A percentile compares a stretch with the other conserved stretches of the same genome.
These are phyloP conservation scores for Cardamine resedifolia DNA, from an alignment of 345 rosid genomes.

Conservation along the genomic window DNA sequence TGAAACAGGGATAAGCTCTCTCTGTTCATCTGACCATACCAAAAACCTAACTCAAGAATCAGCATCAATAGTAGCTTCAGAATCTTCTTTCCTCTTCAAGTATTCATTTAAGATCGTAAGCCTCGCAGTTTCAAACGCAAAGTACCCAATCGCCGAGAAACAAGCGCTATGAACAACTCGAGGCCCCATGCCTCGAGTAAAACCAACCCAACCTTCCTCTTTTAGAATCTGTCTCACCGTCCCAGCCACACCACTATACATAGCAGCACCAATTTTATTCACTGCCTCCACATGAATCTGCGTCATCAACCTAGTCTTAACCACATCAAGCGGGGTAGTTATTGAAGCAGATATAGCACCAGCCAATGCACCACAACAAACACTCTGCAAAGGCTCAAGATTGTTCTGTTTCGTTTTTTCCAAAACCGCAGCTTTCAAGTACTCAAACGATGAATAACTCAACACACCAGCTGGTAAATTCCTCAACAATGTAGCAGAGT, in stretches of 20 bases:
- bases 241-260: slow-evolving; percentile 59
- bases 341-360: slow-evolving; percentile 92
- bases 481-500: slow-evolving; percentile 82
- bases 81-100: slow-evolving; percentile 60
- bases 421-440: slow-evolving; percentile 79
- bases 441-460: slow-evolving; percentile 90
- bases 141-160: slow-evolving; percentile 84
- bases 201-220: slow-evolving; percentile 94
- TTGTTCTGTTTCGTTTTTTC: slow-evolving; percentile 51
- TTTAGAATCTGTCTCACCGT: slow-evolving; percentile 74
- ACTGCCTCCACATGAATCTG: slow-evolving; percentile 54
- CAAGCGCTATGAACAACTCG: slow-evolving; percentile 92
- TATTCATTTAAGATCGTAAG: slow-evolving; percentile 67
- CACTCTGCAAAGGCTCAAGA: slow-evolving; percentile 85
- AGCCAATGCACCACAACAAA: slow-evolving; percentile 84
- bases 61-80: slow-evolving; percentile 19
- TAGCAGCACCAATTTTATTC: slow-evolving; percentile 55
- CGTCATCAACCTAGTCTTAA: slow-evolving; percentile 94
- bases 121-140: slow-evolving; percentile 95
- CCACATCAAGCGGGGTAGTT: slow-evolving; percentile 89
- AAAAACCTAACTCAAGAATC: slow-evolving; percentile 22
- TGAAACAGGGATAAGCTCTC: not conserved
- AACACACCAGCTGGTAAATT: slow-evolving; percentile 92
- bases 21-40: not conserved
- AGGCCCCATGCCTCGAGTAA: slow-evolving; percentile 83